Conservation (phyloP, 208 protist genomes). For the Wallacemonas sp. region DNA sequence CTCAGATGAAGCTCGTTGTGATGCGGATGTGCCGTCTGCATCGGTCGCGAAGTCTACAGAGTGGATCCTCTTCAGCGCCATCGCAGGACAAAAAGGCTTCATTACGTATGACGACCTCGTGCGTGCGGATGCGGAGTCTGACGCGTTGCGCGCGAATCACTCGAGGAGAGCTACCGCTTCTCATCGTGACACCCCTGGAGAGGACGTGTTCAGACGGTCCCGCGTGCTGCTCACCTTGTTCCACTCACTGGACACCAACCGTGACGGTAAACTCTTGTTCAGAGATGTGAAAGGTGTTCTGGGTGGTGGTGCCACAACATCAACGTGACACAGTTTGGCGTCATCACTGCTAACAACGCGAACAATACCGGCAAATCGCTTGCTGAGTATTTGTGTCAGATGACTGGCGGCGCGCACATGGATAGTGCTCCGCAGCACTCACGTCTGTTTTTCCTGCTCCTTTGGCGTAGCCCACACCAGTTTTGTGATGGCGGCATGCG, state of each 20-base stretch:
- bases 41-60: neutral
- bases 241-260: conserved; percentile 49
- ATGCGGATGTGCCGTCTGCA: neutral
- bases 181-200: neutral
- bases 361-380: neutral
- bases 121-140: conserved; percentile 10
- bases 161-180: neutral
- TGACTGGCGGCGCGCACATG: too few relatives aligned
- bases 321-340: too few relatives aligned
- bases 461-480: too few relatives aligned
- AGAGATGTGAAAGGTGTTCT: conserved; percentile 32
- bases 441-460: too few relatives aligned
- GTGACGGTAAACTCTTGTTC: conserved; percentile 55
- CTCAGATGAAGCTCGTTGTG: neutral
- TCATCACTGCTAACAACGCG: neutral
- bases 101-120: conserved; percentile 46
- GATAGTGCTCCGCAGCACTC: too few relatives aligned
- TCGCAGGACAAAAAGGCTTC: conserved; percentile 59
- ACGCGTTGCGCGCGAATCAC: conserved; percentile 2
- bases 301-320: neutral
- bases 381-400: too few relatives aligned
- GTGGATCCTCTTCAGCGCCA: conserved; percentile 44
- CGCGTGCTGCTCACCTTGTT: conserved; percentile 32
- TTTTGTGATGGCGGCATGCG: too few relatives aligned
- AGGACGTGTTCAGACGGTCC: conserved; percentile 5